phyloP scores from a whole-genome alignment of 305 asterid genomes.

The Ilex paraguariensis region DNA sequence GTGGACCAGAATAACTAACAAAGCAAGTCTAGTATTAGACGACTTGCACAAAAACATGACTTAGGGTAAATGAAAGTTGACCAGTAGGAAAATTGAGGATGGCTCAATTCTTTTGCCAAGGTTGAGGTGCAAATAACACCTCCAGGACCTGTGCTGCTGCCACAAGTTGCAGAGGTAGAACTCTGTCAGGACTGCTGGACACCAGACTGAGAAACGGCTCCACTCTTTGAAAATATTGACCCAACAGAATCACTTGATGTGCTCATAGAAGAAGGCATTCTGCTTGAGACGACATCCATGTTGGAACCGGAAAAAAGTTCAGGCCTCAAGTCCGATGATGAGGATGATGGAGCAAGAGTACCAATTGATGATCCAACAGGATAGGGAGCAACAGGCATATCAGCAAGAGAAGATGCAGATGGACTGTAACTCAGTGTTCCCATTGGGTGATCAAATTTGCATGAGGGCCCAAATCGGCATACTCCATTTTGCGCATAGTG shows the following conservation, averaged over 20 bases:
- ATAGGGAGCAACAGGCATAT: constrained; percentile 85
- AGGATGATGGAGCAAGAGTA: constrained; percentile 76
- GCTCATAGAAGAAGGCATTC: constrained; percentile 49
- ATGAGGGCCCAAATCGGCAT: constrained; percentile 80
- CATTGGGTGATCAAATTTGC: constrained; percentile 93
- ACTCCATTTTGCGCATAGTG: constrained; percentile 80
- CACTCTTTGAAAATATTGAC: constrained; percentile 40
- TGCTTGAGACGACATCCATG: constrained; percentile 54
- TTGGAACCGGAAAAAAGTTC: constrained; percentile 46
- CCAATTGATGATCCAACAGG: constrained; percentile 70
- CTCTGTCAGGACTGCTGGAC: constrained; percentile 46
- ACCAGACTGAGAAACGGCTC: constrained; percentile 39
- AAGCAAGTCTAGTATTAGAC: constrained; percentile 21
- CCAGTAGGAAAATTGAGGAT: constrained; percentile 18
- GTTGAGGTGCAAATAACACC: constrained; percentile 52
- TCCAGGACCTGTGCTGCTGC: constrained; percentile 39
- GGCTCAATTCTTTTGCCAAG: constrained; percentile 22
- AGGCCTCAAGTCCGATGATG: constrained; percentile 70
- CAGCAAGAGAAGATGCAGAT: constrained; percentile 83
- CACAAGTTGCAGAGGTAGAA: constrained; percentile 46
- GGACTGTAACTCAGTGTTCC: constrained; percentile 68
- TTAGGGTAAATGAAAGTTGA: constrained; percentile 22
- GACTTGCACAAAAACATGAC: constrained; percentile 32
- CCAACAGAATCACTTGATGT: constrained; percentile 42
- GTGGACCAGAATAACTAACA: constrained; percentile 20